These are phyloP conservation scores for Didymella arachidicola DNA, from an alignment of 2,329 filamentous ascomycete species.

Conservation along the genomic window DNA sequence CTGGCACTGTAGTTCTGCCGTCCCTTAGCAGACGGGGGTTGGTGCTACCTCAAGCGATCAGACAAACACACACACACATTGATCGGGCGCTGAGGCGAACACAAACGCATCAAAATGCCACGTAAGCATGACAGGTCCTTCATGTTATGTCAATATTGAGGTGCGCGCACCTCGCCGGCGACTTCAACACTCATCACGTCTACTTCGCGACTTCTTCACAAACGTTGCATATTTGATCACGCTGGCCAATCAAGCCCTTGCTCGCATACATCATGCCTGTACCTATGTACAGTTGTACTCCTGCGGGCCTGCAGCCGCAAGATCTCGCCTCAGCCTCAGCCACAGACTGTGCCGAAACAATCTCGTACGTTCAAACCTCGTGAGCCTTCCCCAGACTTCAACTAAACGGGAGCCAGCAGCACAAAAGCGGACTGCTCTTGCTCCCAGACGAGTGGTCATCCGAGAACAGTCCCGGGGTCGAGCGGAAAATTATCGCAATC, in stretches of 20 bases:
- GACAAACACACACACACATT: not conserved
- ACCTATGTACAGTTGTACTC: not conserved
- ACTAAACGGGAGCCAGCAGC: not conserved
- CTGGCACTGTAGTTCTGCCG: not conserved
- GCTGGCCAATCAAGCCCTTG: not conserved
- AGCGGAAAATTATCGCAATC: not conserved
- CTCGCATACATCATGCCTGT: not conserved
- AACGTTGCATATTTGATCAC: not conserved
- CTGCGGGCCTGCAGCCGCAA: not conserved
- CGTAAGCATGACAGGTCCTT: not conserved
- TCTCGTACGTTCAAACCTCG: not conserved
- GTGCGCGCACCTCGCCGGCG: not conserved
- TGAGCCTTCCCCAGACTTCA: not conserved
- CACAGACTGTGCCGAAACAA: not conserved
- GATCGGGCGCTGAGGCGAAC: not conserved
- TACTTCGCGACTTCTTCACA: not conserved
- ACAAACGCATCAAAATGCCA: not conserved
- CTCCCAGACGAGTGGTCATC: not conserved
- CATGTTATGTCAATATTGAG: not conserved
- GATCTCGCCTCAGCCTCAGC: too few relatives aligned
- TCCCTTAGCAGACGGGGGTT: not conserved
- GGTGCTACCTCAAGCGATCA: not conserved
- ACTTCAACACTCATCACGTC: not conserved
- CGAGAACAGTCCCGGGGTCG: too few relatives aligned
- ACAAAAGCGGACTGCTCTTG: not conserved